Conservation (phyloP, 2,329 filamentous ascomycete genomes). For the Tricladium varicosporioides region DNA sequence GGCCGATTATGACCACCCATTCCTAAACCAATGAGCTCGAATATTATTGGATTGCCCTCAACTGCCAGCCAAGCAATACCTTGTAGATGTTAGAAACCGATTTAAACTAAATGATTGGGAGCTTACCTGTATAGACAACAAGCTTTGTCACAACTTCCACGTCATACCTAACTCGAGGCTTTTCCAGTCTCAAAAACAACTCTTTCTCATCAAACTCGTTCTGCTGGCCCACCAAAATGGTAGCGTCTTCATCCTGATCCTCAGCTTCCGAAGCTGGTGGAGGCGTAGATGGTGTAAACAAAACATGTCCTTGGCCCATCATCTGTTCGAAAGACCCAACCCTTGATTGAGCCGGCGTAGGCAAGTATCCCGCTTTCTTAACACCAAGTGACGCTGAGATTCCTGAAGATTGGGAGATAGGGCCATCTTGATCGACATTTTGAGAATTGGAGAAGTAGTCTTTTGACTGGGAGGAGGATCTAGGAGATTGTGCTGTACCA, state of each 20-base stretch:
- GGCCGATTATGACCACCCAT: conserved; percentile 27
- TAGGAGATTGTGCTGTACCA: conserved; percentile 14
- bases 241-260: conserved; percentile 35
- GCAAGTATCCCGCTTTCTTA: conserved; percentile 39
- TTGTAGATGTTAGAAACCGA: conserved; percentile 34
- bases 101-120: neutral
- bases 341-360: conserved; percentile 44
- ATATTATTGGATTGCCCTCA: conserved; percentile 42
- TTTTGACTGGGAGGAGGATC: conserved; percentile 5
- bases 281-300: conserved; percentile 32
- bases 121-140: conserved; percentile 86
- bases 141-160: conserved; percentile 98
- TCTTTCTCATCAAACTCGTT: conserved; percentile 63
- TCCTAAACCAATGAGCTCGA: conserved; percentile 42
- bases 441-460: conserved; percentile 14
- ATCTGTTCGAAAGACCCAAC: conserved; percentile 67
- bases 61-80: conserved; percentile 80
- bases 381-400: conserved; percentile 44
- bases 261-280: conserved; percentile 34
- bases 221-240: conserved; percentile 42
- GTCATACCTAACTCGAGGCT: conserved; percentile 89
- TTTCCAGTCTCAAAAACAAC: conserved; percentile 80
- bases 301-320: conserved; percentile 65
- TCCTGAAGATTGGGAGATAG: conserved; percentile 35
- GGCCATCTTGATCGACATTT: conserved; percentile 23